phyloP scores from a whole-genome alignment of 257 asterid genomes.

The Forsythia viridissima region DNA sequence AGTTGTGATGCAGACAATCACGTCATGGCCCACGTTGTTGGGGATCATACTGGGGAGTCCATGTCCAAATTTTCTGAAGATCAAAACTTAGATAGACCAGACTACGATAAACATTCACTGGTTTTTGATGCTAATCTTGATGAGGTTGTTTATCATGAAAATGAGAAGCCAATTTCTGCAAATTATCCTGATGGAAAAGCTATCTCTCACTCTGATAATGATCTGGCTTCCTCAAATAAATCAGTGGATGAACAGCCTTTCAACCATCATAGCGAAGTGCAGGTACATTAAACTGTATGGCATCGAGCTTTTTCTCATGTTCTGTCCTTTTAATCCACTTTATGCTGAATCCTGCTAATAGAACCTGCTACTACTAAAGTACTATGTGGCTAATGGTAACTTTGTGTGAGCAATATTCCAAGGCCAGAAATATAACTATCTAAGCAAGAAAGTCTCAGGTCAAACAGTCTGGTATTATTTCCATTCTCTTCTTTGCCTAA shows the following conservation, averaged over 20 bases:
- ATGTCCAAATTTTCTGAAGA: conserved; percentile 28
- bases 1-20: conserved; percentile 24
- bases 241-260: conserved; percentile 36
- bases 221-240: conserved; percentile 32
- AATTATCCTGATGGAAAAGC: conserved; percentile 41
- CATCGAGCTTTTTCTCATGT: background rate
- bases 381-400: background rate
- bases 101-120: conserved; percentile 20
- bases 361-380: background rate
- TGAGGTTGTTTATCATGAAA: conserved; percentile 25
- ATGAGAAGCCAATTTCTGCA: conserved; percentile 34
- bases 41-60: background rate
- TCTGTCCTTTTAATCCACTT: background rate
- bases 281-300: conserved; percentile 40
- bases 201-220: conserved; percentile 42
- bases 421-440: background rate
- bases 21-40: conserved; percentile 11
- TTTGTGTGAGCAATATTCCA: background rate
- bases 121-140: conserved; percentile 28
- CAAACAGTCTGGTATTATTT: conserved; percentile 1
- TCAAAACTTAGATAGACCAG: conserved; percentile 22
- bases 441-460: conserved; percentile 11
- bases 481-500: background rate
- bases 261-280: conserved; percentile 40
- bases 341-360: background rate